Base-by-base conservation (phyloP, 768 basidiomycete species). In the Amanita jacksonii region DNA sequence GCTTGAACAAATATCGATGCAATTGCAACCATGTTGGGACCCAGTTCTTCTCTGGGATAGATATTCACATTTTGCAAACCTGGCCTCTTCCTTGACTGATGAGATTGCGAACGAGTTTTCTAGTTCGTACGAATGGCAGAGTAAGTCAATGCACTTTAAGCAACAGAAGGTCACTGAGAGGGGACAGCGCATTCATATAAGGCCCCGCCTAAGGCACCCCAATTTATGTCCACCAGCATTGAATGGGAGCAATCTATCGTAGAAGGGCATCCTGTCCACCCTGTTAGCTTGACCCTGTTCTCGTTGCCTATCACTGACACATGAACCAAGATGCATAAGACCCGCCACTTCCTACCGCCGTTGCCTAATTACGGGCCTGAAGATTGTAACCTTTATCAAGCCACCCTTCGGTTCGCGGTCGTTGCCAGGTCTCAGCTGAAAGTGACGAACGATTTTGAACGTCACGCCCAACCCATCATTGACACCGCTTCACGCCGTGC, bases 171-270 rank as follows among this genome's bases (percentile, higher is more conserved):
- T 13, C 42, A 16, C 23, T 23, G 23, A 39, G 5, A 20, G 41
- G 28, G 25, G 24, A 9, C 38, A 73, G 67, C 61, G 20, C 60
- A 72, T 54, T 69, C 74, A 2, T 78, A 72, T 42, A 67, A 72
- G 38, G 53, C 73, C 37, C 74, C 74, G 10, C 72, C 71, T 1
- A 48, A 44, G 23, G 63, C 68, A 3, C 73, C 77, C 1, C 52
- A 60, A 4, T 69, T 76, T 31, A 46, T 55, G 3, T 72, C 70
- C 18, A 54, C 71, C 1, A 76, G 74, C 43, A 69, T 79, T 9
- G 68, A 63, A 27, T 79, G 77, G 77, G 75, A 79, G 47, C 73
- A 77, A 52, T 76, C 75, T 1, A 74, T 77, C 22, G 71, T 76
- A 15, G 75, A 77, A 54, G 74, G 76, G 0, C 77, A 79, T 52